phyloP scores from a whole-genome alignment of 495 filamentous ascomycete species.

The Penicillium goetzii region DNA sequence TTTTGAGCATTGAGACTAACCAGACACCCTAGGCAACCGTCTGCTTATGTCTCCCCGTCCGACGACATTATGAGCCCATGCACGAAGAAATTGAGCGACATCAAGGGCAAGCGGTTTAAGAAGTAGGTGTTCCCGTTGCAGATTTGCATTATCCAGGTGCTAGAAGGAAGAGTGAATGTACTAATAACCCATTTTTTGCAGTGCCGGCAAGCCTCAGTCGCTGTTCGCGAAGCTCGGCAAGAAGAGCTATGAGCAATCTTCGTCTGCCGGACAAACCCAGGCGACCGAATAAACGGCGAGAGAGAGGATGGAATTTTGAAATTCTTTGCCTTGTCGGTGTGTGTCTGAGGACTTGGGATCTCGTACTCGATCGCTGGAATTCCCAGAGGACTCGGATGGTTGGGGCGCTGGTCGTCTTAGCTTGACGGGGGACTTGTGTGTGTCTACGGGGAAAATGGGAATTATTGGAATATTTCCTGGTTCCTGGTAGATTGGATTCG shows the following conservation, averaged over 20 bases:
- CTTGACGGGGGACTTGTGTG: not conserved
- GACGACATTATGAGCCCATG: slow-evolving; percentile 92
- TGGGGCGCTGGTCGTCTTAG: slow-evolving; percentile 6
- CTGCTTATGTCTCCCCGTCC: slow-evolving; percentile 84
- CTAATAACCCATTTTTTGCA: slow-evolving; percentile 20
- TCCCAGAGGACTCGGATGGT: not conserved
- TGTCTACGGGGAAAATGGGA: not conserved
- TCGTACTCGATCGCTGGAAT: not conserved
- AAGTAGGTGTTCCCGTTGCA: slow-evolving; percentile 38
- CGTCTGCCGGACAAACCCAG: slow-evolving; percentile 29
- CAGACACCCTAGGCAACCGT: slow-evolving; percentile 42
- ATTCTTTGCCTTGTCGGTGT: not conserved
- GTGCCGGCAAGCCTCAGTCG: slow-evolving; percentile 53
- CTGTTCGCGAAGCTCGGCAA: slow-evolving; percentile 55
- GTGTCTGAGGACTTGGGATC: not conserved
- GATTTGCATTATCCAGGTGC: not conserved
- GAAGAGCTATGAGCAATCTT: slow-evolving; percentile 53
- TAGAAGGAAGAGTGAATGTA: not conserved
- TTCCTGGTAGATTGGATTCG: slow-evolving; percentile 3
- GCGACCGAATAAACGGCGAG: slow-evolving; percentile 20
- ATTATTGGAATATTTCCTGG: not conserved
- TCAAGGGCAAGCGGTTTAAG: slow-evolving; percentile 80
- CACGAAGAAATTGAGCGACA: slow-evolving; percentile 83
- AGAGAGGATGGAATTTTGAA: not conserved
- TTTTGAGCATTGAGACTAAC: not conserved